These are phyloP conservation scores for Dioscorea alata DNA, from an alignment of 106 monocot genomes.

Conservation along the genomic window DNA sequence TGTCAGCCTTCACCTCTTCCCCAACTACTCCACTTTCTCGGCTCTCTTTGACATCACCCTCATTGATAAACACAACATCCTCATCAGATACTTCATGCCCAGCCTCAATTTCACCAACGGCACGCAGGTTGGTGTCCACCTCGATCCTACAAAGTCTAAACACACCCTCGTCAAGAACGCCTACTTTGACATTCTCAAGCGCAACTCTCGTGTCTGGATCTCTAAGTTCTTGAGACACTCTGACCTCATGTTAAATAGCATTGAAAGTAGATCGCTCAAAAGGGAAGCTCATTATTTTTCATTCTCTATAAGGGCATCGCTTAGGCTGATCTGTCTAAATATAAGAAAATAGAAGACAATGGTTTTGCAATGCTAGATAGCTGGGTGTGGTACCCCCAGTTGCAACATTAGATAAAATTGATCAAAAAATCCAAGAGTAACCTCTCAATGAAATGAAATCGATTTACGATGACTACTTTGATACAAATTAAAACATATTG, in stretches of 20 bases:
- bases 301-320: conserved; percentile 43
- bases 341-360: conserved; percentile 5
- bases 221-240: conserved; percentile 28
- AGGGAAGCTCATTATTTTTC: conserved; percentile 19
- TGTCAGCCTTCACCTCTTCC: too few species aligned
- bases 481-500: too few species aligned
- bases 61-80: conserved; percentile 56
- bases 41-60: conserved; percentile 59
- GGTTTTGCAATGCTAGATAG: conserved; percentile 43
- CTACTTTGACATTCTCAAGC: conserved; percentile 51
- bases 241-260: conserved; percentile 17
- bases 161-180: conserved; percentile 39
- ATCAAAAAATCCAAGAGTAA: too few species aligned
- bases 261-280: conserved; percentile 22
- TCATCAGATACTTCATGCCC: conserved; percentile 60
- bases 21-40: conserved; percentile 59
- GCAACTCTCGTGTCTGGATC: conserved; percentile 34
- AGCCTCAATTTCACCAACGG: conserved; percentile 47
- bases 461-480: too few species aligned
- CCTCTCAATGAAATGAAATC: too few species aligned
- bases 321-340: conserved; percentile 30
- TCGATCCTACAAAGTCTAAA: conserved; percentile 41
- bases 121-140: conserved; percentile 55
- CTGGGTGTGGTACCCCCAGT: too few species aligned
- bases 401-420: too few species aligned